phyloP scores from a whole-genome alignment of 495 filamentous ascomycete species.

The Penicillium paradoxum region DNA sequence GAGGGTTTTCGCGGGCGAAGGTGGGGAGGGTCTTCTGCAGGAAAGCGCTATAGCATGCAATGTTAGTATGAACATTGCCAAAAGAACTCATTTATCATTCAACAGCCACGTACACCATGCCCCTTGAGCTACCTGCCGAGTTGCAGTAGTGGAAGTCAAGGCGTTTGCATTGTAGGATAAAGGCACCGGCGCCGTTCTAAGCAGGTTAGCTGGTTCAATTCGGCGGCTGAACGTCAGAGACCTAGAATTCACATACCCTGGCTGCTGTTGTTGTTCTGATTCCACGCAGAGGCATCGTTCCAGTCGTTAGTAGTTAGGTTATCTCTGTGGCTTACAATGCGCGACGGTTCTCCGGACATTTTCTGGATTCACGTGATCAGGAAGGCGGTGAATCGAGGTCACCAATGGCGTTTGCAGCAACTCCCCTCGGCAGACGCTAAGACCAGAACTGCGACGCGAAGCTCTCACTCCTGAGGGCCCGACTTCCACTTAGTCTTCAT shows the following conservation, averaged over 20 bases:
- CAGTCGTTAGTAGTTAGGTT: slow-evolving; percentile 10
- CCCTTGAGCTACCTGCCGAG: slow-evolving; percentile 81
- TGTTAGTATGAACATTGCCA: not conserved
- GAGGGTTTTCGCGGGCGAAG: slow-evolving; percentile 78
- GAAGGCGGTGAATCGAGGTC: slow-evolving; percentile 15
- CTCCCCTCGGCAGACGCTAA: slow-evolving; percentile 10
- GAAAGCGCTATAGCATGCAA: slow-evolving; percentile 56
- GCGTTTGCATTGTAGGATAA: slow-evolving; percentile 94
- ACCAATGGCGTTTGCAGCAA: slow-evolving; percentile 12
- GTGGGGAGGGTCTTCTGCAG: slow-evolving; percentile 65
- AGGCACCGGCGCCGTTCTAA: slow-evolving; percentile 93
- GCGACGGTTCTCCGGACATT: slow-evolving; percentile 14
- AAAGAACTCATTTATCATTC: not conserved
- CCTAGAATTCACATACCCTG: slow-evolving; percentile 26
- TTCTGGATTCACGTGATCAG: slow-evolving; percentile 22
- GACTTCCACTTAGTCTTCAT: slow-evolving; percentile 11
- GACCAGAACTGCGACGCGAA: slow-evolving; percentile 19
- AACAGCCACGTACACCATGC: slow-evolving; percentile 76
- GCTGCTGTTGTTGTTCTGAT: slow-evolving; percentile 40
- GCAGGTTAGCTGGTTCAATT: slow-evolving; percentile 7
- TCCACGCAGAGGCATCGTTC: slow-evolving; percentile 66
- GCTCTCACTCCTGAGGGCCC: slow-evolving; percentile 18
- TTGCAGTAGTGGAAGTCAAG: slow-evolving; percentile 97
- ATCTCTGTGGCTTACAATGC: not conserved
- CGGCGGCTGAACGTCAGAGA: not conserved